Evolutionary conservation across 2,329 filamentous ascomycete genomes (phyloP), one percentile per base, ranked within the genome.

Genomic region (Bipolaris cookei): DNA sequence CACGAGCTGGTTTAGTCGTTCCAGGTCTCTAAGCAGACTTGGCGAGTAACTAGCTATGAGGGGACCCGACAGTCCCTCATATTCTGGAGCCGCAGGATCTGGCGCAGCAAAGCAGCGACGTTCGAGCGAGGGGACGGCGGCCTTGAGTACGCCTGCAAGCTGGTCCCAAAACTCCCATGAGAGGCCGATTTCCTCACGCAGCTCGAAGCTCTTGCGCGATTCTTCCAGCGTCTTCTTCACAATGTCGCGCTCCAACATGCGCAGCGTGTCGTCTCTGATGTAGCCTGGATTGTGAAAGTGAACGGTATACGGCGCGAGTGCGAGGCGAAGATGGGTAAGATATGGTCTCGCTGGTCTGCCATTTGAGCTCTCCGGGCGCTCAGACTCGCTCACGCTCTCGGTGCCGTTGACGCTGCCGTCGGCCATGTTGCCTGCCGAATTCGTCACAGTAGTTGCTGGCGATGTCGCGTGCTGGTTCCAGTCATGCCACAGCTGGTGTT

Each of bases 281-380:
- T 88, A 86, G 23, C 81, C 83, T 6, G 83, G 80, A 51, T 81
- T 82, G 68, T 84, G 83, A 77, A 87, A 88, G 69, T 88, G 86
- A 56, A 84, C 83, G 3, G 77, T 77, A 64, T 81, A 82, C n/a
- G 80, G 77, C 16, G 76, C 76, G 30, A 82, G 73, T 16, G 78
- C 78, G 18, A 82, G 76, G 53, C 79, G 76, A 41, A 82, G 66
- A 55, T 79, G 75, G 34, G 79, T 78, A 34, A 78, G 76, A 62
- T 79, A 77, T 46, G 78, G 71, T 16, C 67, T 67, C 25, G 67
- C 59, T 1, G 54, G 28, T 25, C 54, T 35, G 25, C 58, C 41
- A 7, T 48, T 47, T 42, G 58, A 52, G 46, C 64, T 62, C 50
- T 66, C 56, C 28, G 64, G 42, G 37, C 64, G 63, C 20, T 64